A percentile compares a stretch with the other conserved stretches of the same genome.
These are phyloP conservation scores for Beauveria brongniartii DNA, from an alignment of 2,329 filamentous ascomycete genomes.

Conservation along the genomic window DNA sequence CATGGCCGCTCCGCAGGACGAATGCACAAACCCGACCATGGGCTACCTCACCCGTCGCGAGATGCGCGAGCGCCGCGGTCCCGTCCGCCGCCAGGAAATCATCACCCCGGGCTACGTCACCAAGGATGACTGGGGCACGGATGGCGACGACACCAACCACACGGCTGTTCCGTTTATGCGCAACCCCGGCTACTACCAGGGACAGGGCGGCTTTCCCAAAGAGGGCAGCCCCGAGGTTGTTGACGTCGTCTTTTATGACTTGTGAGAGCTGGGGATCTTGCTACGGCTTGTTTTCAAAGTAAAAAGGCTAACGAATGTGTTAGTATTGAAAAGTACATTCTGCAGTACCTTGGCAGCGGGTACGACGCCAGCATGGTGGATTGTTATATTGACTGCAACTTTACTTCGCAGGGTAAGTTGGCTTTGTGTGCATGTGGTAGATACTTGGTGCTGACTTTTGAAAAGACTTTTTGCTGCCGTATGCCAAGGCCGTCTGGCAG, in stretches of 20 bases:
- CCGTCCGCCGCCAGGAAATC: conserved; percentile 41
- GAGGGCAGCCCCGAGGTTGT: conserved; percentile 36
- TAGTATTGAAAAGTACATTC: conserved; percentile 30
- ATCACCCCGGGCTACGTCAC: conserved; percentile 45
- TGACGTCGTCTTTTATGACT: conserved; percentile 47
- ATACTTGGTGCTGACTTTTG: conserved; percentile 1
- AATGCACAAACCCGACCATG: conserved; percentile 39
- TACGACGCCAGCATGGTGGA: conserved; percentile 28
- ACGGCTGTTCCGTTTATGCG: conserved; percentile 35
- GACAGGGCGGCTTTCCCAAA: conserved; percentile 37
- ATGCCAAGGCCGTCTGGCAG: conserved; percentile 30
- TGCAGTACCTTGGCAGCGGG: conserved; percentile 27
- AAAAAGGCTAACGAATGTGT: neutral
- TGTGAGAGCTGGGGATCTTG: conserved; percentile 24
- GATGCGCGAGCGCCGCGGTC: conserved; percentile 23
- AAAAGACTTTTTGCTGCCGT: conserved; percentile 30
- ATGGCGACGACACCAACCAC: conserved; percentile 48
- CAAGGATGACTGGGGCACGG: conserved; percentile 47
- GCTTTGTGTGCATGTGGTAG: neutral
- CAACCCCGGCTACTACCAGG: conserved; percentile 43
- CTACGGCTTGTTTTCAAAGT: neutral
- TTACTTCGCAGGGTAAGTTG: conserved; percentile 26
- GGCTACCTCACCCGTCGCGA: conserved; percentile 17
- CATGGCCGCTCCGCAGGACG: conserved; percentile 31
- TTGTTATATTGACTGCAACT: conserved; percentile 32